Conservation (phyloP, 2,329 filamentous ascomycete genomes). For the Pyricularia grisea region DNA sequence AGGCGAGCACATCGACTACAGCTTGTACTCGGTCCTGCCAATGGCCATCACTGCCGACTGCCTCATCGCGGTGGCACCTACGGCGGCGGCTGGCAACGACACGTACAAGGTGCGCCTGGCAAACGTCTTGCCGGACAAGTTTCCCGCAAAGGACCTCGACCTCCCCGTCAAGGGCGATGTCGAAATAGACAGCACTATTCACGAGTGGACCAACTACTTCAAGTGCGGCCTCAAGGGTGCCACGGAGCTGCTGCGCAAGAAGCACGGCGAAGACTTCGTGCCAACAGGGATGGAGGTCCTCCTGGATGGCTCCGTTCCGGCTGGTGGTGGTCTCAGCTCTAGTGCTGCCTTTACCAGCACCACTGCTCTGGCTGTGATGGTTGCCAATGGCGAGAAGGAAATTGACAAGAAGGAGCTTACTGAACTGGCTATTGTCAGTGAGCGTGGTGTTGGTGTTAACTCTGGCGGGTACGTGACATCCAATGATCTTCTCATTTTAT, state of each 20-base stretch:
- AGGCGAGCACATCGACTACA: conserved; percentile 98
- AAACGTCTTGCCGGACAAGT: conserved; percentile 70
- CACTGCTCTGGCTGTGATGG: conserved; percentile 78
- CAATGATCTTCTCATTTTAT: background rate
- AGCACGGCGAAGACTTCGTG: conserved; percentile 49
- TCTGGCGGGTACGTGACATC: conserved; percentile 64
- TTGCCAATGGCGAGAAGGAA: conserved; percentile 66
- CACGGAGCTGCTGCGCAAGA: conserved; percentile 64
- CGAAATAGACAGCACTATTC: conserved; percentile 71
- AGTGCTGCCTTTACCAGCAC: conserved; percentile 91
- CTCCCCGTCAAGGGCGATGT: conserved; percentile 50
- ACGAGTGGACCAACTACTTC: conserved; percentile 99
- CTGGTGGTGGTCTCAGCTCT: conserved; percentile 84
- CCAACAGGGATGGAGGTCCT: conserved; percentile 78
- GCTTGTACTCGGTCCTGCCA: conserved; percentile 87
- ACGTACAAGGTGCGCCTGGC: conserved; percentile 64
- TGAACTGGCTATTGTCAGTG: conserved; percentile 88
- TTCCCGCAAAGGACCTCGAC: conserved; percentile 64
- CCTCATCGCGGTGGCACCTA: conserved; percentile 64
- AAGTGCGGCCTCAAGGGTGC: conserved; percentile 82
- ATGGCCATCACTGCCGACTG: conserved; percentile 93
- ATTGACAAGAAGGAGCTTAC: conserved; percentile 89
- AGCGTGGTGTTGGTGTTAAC: conserved; percentile 91
- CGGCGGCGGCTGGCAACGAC: conserved; percentile 36
- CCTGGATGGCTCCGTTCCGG: conserved; percentile 85